Evolutionary conservation across 352 stramenopile genomes (phyloP), one percentile per base, ranked within the genome.

Genomic region (Globisporangium iwayamae): DNA sequence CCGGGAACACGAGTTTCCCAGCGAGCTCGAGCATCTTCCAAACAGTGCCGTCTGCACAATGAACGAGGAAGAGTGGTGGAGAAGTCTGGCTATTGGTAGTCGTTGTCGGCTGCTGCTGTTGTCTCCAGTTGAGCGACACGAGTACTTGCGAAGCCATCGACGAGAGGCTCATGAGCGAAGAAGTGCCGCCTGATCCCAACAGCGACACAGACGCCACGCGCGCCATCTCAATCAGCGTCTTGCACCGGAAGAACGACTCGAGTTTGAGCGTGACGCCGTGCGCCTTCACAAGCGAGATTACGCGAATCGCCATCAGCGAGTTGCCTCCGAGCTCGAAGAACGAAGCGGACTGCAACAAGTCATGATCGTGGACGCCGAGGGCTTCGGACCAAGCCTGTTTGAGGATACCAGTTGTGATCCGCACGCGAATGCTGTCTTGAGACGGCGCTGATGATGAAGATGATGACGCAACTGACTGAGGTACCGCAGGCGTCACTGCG

Each of bases 301-400:
- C 77, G 2, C 79, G 81, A n/a, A 90, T 86, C 46, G 81, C 81
- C 11, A 73, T 66, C 18, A 93, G 65, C 9, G 82, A 91, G 34
- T 90, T 81, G 11, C 84, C 84, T 4, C 84, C 84, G 13, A 91
- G 47, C 47, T 87, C 78, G 54, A 93, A 90, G 60, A 91, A 93
- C 1, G 79, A 85, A 13, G 55, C 63, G 0, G 68, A 63, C 45
- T 68, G 57, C 46, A 78, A 62, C 48, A 50, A 60, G 8, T 38
- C 53, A 5, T 84, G 57, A n/a, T 62, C 54, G 10, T 78, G 65
- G 10, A 89, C 50, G 3, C 68, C 63, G 6, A 90, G 74, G 34
- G 69, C 75, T 72, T 88, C 73, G 2, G 50, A 52, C 77, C 80
- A 90, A 58, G 81, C 71, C 22, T 85, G 74, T 41, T 70, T 72